Conservation (phyloP, 148 eudicot genomes). For the Vaccinium corymbosum region DNA sequence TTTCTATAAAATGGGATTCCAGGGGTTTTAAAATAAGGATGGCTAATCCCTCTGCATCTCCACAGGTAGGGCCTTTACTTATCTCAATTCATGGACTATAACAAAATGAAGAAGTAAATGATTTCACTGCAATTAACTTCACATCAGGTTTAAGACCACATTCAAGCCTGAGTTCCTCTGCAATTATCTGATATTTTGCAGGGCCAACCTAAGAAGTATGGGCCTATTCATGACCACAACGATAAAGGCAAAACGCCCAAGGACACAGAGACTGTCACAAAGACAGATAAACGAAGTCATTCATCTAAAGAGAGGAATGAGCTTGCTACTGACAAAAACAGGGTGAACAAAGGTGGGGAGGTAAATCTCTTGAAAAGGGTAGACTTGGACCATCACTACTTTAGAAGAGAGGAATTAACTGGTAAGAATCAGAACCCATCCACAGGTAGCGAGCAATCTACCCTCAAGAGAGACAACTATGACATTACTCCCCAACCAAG, state of each 20-base stretch:
- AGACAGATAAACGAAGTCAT: conserved; percentile 27
- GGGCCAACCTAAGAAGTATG: conserved; percentile 34
- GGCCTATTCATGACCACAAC: conserved; percentile 24
- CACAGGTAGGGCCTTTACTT: conserved; percentile 40
- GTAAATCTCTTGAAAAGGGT: conserved; percentile 29
- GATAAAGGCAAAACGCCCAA: conserved; percentile 24
- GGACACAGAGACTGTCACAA: conserved; percentile 27
- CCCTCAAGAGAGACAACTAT: conserved; percentile 31
- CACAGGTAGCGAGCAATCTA: conserved; percentile 22
- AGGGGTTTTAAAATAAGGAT: conserved; percentile 65
- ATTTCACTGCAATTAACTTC: neutral
- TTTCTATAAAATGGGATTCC: conserved; percentile 73
- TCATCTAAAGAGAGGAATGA: conserved; percentile 30
- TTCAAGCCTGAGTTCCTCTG: neutral
- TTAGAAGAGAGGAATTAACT: conserved; percentile 25
- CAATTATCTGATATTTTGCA: conserved; percentile 22
- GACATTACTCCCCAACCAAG: conserved; percentile 26
- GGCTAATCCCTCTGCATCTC: conserved; percentile 43
- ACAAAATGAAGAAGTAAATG: neutral
- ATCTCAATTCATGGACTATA: neutral
- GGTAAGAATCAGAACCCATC: conserved; percentile 29
- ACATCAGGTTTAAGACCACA: neutral
- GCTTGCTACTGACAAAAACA: conserved; percentile 24
- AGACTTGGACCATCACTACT: conserved; percentile 26
- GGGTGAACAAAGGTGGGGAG: conserved; percentile 22